Percentiles rank a stretch among this genome's conserved stretches.
Evolutionary conservation across 2,329 filamentous ascomycete species (phyloP).

Genomic region (Cordyceps farinosa): DNA sequence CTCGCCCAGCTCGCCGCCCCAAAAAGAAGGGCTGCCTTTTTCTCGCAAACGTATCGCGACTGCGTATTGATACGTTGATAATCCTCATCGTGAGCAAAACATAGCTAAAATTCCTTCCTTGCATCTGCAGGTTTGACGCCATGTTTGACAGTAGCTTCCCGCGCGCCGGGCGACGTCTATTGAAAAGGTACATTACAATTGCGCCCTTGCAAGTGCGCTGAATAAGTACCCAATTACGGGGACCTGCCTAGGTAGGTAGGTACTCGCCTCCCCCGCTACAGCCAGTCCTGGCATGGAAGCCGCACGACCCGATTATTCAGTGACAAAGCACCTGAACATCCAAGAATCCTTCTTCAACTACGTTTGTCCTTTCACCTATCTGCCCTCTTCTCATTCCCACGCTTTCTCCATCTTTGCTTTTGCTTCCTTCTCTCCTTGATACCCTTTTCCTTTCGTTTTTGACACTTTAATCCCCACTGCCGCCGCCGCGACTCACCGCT

Average conservation of each 20-base stretch:
- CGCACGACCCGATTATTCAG: slow-evolving; percentile 8
- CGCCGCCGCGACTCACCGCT: slow-evolving; percentile 2
- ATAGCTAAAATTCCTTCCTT: too few relatives aligned
- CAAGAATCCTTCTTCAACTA: neutral
- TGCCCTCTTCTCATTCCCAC: neutral
- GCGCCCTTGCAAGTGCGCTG: neutral
- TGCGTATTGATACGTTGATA: too few relatives aligned
- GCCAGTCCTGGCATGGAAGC: neutral
- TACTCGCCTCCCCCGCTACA: neutral
- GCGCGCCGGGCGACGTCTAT: neutral
- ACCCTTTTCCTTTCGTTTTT: neutral
- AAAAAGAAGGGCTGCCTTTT: too few relatives aligned
- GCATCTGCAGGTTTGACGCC: too few relatives aligned
- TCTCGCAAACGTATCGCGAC: too few relatives aligned
- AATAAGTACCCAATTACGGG: neutral
- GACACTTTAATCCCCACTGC: neutral
- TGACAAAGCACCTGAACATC: slow-evolving; percentile 1
- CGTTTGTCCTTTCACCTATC: neutral
- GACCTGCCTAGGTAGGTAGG: neutral
- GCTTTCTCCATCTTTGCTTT: slow-evolving; percentile 1
- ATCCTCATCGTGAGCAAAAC: too few relatives aligned
- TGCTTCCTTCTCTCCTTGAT: neutral
- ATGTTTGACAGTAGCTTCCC: neutral
- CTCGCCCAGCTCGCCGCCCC: neutral
- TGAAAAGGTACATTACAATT: neutral